These are phyloP conservation scores for Solanum pennellii DNA, from an alignment of 257 asterid genomes.

Conservation along the genomic window DNA sequence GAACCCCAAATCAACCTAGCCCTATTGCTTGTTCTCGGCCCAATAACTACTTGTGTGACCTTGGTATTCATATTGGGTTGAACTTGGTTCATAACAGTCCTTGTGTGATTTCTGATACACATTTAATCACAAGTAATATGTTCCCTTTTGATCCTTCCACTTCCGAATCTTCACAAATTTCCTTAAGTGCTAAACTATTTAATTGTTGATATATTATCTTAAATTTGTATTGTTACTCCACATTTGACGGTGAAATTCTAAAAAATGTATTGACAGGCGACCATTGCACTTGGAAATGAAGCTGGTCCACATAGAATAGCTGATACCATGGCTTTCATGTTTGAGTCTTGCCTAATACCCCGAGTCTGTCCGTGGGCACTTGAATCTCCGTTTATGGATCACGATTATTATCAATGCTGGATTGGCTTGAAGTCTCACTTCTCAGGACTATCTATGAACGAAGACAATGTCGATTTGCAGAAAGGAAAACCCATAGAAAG, in stretches of 20 bases:
- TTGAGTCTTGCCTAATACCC: slow-evolving; percentile 90
- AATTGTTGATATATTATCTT: background rate
- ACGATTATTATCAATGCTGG: slow-evolving; percentile 90
- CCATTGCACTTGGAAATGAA: slow-evolving; percentile 59
- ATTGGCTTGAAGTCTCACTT: slow-evolving; percentile 91
- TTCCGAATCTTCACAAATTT: background rate
- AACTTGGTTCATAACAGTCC: no score
- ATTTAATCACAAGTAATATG: background rate
- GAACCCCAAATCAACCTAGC: no score
- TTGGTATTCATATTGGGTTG: no score
- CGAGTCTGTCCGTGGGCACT: slow-evolving; percentile 88
- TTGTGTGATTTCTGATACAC: background rate
- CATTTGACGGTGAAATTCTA: background rate
- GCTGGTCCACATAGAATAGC: slow-evolving; percentile 61
- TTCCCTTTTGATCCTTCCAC: background rate
- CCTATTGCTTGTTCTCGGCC: no score
- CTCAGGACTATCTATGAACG: slow-evolving; percentile 9
- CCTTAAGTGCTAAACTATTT: background rate
- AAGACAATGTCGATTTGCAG: slow-evolving; percentile 4
- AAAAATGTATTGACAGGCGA: slow-evolving; percentile 31
- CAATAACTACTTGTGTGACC: no score
- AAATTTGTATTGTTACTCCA: background rate
- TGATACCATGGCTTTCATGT: slow-evolving; percentile 89
- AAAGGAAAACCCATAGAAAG: slow-evolving; percentile 10
- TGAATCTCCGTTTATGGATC: slow-evolving; percentile 71